Conservation (phyloP, 257 asterid genomes). For the Sherardia arvensis region DNA sequence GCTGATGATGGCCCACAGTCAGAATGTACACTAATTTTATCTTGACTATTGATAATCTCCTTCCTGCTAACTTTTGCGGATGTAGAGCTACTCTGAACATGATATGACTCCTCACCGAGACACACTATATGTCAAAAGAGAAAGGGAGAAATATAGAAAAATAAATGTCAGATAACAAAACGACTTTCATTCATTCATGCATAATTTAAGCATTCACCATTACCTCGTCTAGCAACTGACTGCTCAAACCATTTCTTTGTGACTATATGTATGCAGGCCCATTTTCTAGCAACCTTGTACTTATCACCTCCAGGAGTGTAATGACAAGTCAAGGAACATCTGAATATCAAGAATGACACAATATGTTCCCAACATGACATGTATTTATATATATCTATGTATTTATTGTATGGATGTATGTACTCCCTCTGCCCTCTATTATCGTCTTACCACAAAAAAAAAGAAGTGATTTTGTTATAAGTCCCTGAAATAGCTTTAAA, state of each 20-base stretch:
- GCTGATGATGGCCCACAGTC: conserved; percentile 40
- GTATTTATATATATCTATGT: too few species aligned
- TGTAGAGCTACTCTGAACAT: conserved; percentile 50
- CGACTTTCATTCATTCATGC: conserved; percentile 11
- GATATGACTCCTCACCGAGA: conserved; percentile 82
- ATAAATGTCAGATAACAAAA: conserved; percentile 21
- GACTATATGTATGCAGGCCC: conserved; percentile 66
- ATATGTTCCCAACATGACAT: background rate
- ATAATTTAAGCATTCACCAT: conserved; percentile 14
- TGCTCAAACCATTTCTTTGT: conserved; percentile 81
- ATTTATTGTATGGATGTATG: background rate
- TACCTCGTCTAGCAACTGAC: conserved; percentile 86
- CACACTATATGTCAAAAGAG: conserved; percentile 50
- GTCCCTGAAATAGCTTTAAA: background rate
- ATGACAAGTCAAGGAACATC: conserved; percentile 49
- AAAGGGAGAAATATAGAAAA: conserved; percentile 11
- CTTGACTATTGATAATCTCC: conserved; percentile 40
- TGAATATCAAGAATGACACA: conserved; percentile 9
- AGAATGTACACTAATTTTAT: conserved; percentile 40
- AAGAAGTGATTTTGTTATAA: too few species aligned
- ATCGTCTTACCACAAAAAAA: background rate
- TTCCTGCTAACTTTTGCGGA: conserved; percentile 37
- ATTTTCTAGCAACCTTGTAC: conserved; percentile 76
- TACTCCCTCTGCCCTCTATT: background rate
- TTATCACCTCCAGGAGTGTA: conserved; percentile 91